Evolutionary conservation across 306 rosid species (phyloP).

Genomic region (Hippophae gyantsensis): DNA sequence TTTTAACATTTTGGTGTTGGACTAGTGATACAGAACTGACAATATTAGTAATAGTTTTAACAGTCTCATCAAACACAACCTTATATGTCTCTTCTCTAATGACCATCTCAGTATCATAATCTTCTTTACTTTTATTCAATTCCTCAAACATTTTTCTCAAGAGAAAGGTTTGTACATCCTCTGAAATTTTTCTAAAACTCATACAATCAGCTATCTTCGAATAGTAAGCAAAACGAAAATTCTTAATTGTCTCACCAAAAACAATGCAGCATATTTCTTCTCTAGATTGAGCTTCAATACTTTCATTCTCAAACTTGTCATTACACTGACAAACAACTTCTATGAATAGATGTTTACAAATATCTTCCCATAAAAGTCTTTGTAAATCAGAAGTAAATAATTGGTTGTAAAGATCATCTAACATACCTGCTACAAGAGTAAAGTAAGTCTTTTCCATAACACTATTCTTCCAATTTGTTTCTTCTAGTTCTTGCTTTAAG

Average conservation of each 20-base stretch:
- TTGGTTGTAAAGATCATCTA: constrained; percentile 14
- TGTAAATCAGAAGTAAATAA: constrained; percentile 26
- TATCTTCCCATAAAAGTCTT: constrained; percentile 25
- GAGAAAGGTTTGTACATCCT: constrained; percentile 29
- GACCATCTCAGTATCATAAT: constrained; percentile 12
- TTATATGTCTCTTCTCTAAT: constrained; percentile 27
- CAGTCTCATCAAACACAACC: constrained; percentile 30
- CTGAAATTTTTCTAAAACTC: constrained; percentile 17
- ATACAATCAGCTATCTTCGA: constrained; percentile 6
- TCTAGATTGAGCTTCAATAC: constrained; percentile 32
- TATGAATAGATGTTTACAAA: constrained; percentile 21
- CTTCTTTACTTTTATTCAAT: constrained; percentile 27
- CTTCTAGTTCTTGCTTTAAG: constrained; percentile 26
- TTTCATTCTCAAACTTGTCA: constrained; percentile 21
- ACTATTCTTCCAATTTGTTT: constrained; percentile 14
- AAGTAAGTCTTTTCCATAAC: constrained; percentile 20
- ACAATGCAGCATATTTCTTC: constrained; percentile 29
- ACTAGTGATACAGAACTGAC: constrained; percentile 9
- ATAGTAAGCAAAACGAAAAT: constrained; percentile 16
- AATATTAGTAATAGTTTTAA: constrained; percentile 16
- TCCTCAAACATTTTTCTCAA: constrained; percentile 26
- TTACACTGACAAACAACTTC: constrained; percentile 39
- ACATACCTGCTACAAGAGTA: constrained; percentile 21
- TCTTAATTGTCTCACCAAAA: constrained; percentile 27
- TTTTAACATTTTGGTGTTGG: constrained; percentile 15